Evolutionary conservation across 768 basidiomycete genomes (phyloP), one percentile per base, ranked within the genome.

Genomic region (Hygrophorus pudorinus): DNA sequence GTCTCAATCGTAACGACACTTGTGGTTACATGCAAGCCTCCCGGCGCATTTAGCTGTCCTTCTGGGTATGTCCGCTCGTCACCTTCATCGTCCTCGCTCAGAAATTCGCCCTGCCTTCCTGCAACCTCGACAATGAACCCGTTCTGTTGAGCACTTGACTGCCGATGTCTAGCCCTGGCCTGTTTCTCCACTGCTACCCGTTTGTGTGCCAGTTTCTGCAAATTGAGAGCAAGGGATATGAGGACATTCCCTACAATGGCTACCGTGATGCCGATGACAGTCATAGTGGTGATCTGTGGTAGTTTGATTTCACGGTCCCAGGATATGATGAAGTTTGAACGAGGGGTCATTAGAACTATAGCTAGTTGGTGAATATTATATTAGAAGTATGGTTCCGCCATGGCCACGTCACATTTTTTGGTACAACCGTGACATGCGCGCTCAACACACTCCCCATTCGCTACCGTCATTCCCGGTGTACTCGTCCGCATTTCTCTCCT

Each of bases 191-290:
- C 64, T 51, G 78, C 77, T 27, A 85, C 67, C 21, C 82, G 73
- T 51, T 74, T 72, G 65, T 94, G 92, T 1, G 90, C 90, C 13
- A 94, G 74, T 59, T 96, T 97, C 63, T 98, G 93, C 28, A 86
- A 66, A 63, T 96, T 96, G 50, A 98, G 72, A 12, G 90, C 93
- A 17, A 93, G 72, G 8, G 85, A 87, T 49, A 97, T 91, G 49
- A 96, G 74, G 9, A 92, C 63, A 56, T 94, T 94, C 27, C 92
- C 92, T 6, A 72, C 68, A 44, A 94, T 75, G 3, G 91, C 84
- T 29, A 92, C 78, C 4, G 72, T 70, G 29, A 97, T 93, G 12
- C 93, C 93, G 44, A 88, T 78, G 54, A 73, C 60, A 4, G 78
- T 74, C 42, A 71, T 64, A 11, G 69, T 65, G 13, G 71, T 75